Evolutionary conservation across 2,329 filamentous ascomycete species (phyloP), one percentile per base, ranked within the genome.

Genomic region (Penicillium hordei): DNA sequence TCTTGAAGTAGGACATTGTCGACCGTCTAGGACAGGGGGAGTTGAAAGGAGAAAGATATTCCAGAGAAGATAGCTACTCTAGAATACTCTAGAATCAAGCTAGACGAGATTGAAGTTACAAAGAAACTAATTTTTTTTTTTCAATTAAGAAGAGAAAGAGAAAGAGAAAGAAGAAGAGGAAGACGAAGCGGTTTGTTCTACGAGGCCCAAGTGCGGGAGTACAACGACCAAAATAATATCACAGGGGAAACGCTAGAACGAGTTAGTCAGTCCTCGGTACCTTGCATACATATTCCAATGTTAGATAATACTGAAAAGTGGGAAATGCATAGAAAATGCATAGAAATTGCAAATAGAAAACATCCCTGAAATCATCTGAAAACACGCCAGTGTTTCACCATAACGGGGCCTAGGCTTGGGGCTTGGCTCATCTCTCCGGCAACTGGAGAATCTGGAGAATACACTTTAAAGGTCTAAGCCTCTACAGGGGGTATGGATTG

Each of bases 1-100:
- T 69, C 66, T 72, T 73, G 65, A 78, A 72, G 42, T 63, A 67
- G 62, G 75, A 74, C 78, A 79, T 79, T 59, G 50, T 66, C 52
- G 21, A 45, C 44, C 19, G 59, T 34, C 45, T 61, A 59, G 45
- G 33, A 44, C 21, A 25, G 27, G 19, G 25, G 15, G 15, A 1
- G 12, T 27, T 49, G 19, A 34, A 48, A 38, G 29, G 13, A 33
- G 46, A 15, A 23, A 44, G 29, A 25, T 43, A 48, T 23, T 25
- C 45, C 31, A 48, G 45, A 48, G 19, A 25, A 13, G 31, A 36
- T 9, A 21, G 29, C 29, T 48, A 46, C 27, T 45, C 45, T 34
- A 34, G 45, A 25, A 48, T 42, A 23, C 12, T 31, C n/a, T 27
- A n/a, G 21, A 42, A 43, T 36, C 23, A 29, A 21, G 29, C 27